These are phyloP conservation scores for Cercospora beticola DNA, from an alignment of 2,329 filamentous ascomycete species.

Conservation along the genomic window DNA sequence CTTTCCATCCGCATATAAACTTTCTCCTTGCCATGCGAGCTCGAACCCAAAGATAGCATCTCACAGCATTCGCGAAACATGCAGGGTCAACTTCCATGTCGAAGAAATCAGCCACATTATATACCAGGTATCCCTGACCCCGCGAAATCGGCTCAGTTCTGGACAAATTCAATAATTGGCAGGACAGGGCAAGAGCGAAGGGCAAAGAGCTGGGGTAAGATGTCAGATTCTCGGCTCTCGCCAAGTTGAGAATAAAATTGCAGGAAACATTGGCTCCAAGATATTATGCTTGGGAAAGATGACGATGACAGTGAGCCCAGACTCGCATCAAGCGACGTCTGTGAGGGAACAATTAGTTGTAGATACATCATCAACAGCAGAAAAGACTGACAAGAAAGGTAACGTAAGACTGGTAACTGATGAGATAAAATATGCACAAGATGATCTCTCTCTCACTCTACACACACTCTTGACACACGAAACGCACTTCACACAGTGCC, in stretches of 20 bases:
- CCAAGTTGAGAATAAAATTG: background rate
- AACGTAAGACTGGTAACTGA: background rate
- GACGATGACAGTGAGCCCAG: background rate
- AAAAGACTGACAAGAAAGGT: background rate
- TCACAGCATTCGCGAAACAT: background rate
- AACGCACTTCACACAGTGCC: background rate
- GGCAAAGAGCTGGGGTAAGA: background rate
- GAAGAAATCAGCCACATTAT: background rate
- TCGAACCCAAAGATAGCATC: background rate
- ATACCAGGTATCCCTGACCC: background rate
- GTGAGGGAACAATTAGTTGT: background rate
- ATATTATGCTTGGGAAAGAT: background rate
- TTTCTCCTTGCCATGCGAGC: background rate
- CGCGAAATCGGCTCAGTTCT: background rate
- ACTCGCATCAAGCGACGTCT: background rate
- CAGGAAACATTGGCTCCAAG: background rate
- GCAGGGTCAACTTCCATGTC: background rate
- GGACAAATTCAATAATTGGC: background rate
- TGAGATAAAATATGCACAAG: conserved; percentile 7
- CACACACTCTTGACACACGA: background rate
- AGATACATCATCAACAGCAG: background rate
- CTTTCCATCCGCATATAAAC: background rate
- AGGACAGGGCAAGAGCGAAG: background rate
- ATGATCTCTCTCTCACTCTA: conserved; percentile 1
- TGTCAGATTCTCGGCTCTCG: background rate